These are phyloP conservation scores for Echites panduratus DNA, from an alignment of 257 asterid species.

Conservation along the genomic window DNA sequence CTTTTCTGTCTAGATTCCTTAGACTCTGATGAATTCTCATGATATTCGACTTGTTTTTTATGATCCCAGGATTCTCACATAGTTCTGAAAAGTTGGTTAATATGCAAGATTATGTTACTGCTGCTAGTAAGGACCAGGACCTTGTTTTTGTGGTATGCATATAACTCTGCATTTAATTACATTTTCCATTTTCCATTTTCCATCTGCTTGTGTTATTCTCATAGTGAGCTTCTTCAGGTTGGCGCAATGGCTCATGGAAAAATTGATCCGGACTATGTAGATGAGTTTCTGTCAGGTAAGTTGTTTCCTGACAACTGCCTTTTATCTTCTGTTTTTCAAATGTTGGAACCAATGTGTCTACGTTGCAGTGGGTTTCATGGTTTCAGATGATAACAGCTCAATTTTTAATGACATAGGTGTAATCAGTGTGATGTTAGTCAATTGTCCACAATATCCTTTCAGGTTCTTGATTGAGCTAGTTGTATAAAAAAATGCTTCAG, in stretches of 20 bases:
- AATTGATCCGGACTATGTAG: constrained; percentile 63
- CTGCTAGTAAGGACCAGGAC: constrained; percentile 44
- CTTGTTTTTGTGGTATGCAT: constrained; percentile 80
- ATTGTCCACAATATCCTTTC: not conserved
- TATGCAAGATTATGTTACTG: constrained; percentile 57
- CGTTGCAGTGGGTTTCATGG: not conserved
- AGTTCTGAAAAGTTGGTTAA: constrained; percentile 79
- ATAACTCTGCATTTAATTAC: not conserved
- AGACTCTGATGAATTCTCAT: constrained; percentile 3
- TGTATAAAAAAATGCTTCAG: too few relatives aligned
- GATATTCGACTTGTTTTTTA: constrained; percentile 11
- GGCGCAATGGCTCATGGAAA: constrained; percentile 98
- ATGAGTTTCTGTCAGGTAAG: constrained; percentile 77
- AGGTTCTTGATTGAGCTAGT: not conserved
- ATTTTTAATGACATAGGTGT: not conserved
- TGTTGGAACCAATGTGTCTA: not conserved
- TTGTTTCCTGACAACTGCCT: constrained; percentile 4
- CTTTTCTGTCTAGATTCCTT: not conserved
- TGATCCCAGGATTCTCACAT: constrained; percentile 71
- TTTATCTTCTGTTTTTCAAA: not conserved
- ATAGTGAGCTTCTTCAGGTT: constrained; percentile 38
- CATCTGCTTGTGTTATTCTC: constrained; percentile 4
- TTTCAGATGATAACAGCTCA: not conserved
- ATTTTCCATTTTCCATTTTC: too few relatives aligned
- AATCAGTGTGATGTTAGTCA: not conserved